Evolutionary conservation across 2,329 filamentous ascomycete genomes (phyloP), one percentile per base, ranked within the genome.

Genomic region (Colletotrichum godetiae): DNA sequence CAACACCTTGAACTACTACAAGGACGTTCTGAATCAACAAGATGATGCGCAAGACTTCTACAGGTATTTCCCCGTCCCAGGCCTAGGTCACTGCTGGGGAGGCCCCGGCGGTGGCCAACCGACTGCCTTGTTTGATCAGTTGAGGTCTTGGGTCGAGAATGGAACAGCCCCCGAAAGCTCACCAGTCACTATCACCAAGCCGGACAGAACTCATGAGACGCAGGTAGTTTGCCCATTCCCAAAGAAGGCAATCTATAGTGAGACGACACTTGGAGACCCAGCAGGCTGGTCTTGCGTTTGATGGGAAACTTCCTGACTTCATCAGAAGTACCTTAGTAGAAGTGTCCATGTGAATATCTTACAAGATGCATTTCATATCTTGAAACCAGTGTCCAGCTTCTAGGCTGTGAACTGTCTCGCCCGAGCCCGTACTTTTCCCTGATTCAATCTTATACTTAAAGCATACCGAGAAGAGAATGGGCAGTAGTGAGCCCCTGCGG

Each of bases 111-210:
- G 80, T 1, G 75, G 73, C 12, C 70, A 76, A 57, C 81, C 81
- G 2, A 65, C 35, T 10, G 35, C 57, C 1, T 63, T 79, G 1
- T 81, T 81, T 52, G 77, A 75, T 19, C 76, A 77, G 52, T 65
- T 82, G 10, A 74, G 75, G 10, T 67, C 75, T 1, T 82, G 81
- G 80, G 80, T 81, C 13, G 80, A 81, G 46, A 75, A 81, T 6
- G 80, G 79, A 12, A 76, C 68, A 12, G 75, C 75, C 1, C 79
- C 79, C 2, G 77, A 80, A 24, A 66, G 33, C 53, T 66, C 53
- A 7, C 63, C 31, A 12, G 24, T 66, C 12, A 66, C 63, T 29
- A 66, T 66, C 19, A 58, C 12, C 12, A 66, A 57, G 24, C 63
- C 63, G 19, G 53, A 66, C 3, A 49, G 46, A 6, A 58, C 33